These are phyloP conservation scores for Breviolum minutum DNA, from an alignment of 73 alveolate genomes.

Conservation along the genomic window DNA sequence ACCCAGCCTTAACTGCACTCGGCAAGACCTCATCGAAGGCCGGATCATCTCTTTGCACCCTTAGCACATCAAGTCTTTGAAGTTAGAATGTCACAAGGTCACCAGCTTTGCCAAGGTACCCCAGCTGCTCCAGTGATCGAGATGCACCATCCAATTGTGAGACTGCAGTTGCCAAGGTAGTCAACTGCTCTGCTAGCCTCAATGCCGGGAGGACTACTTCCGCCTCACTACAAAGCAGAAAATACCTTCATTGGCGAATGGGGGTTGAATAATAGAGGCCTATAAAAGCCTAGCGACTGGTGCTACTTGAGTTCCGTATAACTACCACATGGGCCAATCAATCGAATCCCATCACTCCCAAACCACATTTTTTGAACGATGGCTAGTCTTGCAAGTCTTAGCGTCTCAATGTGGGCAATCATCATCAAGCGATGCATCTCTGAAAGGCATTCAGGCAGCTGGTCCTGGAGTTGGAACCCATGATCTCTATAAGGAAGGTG, in stretches of 20 bases:
- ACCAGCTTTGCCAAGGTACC: not conserved
- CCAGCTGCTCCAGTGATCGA: slow-evolving; percentile 10
- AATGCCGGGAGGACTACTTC: not conserved
- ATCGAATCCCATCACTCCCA: no score
- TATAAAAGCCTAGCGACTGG: no score
- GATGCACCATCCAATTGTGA: slow-evolving; percentile 42
- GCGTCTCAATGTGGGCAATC: slow-evolving; percentile 19
- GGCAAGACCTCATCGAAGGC: not conserved
- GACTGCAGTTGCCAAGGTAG: slow-evolving; percentile 2
- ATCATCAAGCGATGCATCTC: slow-evolving; percentile 50
- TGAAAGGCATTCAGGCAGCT: slow-evolving; percentile 39
- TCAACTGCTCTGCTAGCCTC: slow-evolving; percentile 57
- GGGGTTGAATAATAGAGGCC: no score
- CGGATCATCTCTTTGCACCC: not conserved
- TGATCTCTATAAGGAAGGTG: no score
- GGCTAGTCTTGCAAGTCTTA: not conserved
- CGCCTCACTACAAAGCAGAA: no score
- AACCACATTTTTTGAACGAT: no score
- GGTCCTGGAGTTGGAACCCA: not conserved
- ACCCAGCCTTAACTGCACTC: not conserved
- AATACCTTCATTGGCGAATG: no score
- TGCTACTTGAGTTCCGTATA: no score
- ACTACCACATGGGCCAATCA: no score
- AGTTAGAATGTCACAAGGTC: no score
- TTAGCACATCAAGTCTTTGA: not conserved